Percentiles rank a stretch among this genome's conserved stretches.
phyloP scores from a whole-genome alignment of 768 basidiomycete genomes.

The Phanerochaete carnosa region DNA sequence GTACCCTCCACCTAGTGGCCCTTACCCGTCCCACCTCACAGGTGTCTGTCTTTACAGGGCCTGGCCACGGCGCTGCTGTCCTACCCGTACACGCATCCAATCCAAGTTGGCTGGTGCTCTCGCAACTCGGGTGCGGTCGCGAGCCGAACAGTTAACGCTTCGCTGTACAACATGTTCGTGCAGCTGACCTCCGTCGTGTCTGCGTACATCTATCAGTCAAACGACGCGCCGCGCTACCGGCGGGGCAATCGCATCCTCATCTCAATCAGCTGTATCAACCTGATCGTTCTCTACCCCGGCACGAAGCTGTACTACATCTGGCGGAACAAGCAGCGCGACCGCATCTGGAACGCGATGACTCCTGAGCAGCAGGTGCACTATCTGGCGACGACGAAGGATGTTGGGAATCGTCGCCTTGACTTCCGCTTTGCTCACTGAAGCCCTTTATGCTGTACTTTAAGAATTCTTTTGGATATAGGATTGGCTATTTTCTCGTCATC shows the following conservation, averaged over 20 bases:
- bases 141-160: constrained; percentile 56
- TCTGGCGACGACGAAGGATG: constrained; percentile 30
- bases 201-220: constrained; percentile 53
- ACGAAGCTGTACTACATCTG: constrained; percentile 56
- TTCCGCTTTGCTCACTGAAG: constrained; percentile 27
- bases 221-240: constrained; percentile 56
- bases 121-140: constrained; percentile 59
- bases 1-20: constrained; percentile 18
- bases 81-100: constrained; percentile 49
- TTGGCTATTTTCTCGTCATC: no score
- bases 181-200: constrained; percentile 44
- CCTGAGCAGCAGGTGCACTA: constrained; percentile 35
- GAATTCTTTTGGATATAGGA: no score
- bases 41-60: constrained; percentile 25
- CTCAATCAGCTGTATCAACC: constrained; percentile 45
- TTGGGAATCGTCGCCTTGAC: constrained; percentile 29
- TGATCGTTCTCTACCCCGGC: constrained; percentile 48
- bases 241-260: constrained; percentile 60
- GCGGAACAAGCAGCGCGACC: constrained; percentile 52
- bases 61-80: constrained; percentile 42
- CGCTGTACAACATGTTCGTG: constrained; percentile 57
- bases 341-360: constrained; percentile 57
- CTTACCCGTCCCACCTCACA: not conserved
- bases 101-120: constrained; percentile 59
- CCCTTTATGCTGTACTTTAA: not conserved